Evolutionary conservation across 2,329 filamentous ascomycete species (phyloP), one percentile per base, ranked within the genome.

Genomic region (Eutypa lata): DNA sequence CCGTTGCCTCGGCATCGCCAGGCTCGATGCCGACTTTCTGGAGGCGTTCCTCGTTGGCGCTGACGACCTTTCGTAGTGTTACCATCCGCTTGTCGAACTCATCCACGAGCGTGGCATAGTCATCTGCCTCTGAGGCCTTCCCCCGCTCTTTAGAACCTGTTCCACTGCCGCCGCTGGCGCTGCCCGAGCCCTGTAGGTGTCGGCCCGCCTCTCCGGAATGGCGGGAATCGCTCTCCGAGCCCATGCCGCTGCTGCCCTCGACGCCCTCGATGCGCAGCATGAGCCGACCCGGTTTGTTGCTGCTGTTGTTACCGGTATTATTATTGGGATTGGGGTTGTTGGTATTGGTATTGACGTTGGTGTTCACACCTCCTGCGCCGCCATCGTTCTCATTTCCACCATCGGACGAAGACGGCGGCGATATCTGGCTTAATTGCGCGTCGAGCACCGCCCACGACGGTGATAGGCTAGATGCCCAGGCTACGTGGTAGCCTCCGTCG

Each of bases 401-500:
- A 31, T 68, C 65, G 18, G 67, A 68, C 8, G 67, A 65, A 21
- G 65, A 60, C 10, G 65, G 61, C 10, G 65, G 63, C 6, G 67
- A 64, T 51, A 77, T 75, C 47, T 71, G 76, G 19, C 71, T 71
- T 43, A 84, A 64, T 49, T 68, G 71, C 14, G 78, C 71, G 44
- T 71, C 71, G 1, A 77, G 77, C 44, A 83, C 75, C 46, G 84
- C 82, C 86, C 93, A 97, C 48, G 87, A 82, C 0, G 86, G 74
- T 8, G 84, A 88, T 13, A 97, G 73, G 56, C 87, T 91, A 42
- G 88, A 84, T 1, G 89, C 88, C 52, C 83, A 84, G 0, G 81
- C 75, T 1, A 97, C 82, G 24, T 71, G 70, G 69, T 80, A 82
- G 4, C 74, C 63, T 14, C 72, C 69, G 14, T 71, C 69, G 18